phyloP scores from a whole-genome alignment of 2,329 filamentous ascomycete species.

The Fusarium lyarnte region DNA sequence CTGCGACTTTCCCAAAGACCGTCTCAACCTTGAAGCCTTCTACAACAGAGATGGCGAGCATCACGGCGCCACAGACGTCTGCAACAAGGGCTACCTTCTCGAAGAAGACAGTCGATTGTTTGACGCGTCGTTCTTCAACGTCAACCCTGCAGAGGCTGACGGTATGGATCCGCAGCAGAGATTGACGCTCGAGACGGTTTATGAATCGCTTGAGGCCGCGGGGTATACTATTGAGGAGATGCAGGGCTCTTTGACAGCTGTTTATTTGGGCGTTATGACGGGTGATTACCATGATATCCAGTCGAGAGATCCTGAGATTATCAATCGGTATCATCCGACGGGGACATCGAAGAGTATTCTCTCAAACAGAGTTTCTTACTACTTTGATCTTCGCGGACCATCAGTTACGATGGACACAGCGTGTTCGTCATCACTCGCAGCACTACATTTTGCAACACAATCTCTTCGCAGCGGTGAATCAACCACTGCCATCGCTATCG shows the following conservation, averaged over 20 bases:
- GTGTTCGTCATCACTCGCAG: not conserved
- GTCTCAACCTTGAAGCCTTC: conserved; percentile 33
- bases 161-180: conserved; percentile 55
- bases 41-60: conserved; percentile 39
- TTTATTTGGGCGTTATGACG: conserved; percentile 27
- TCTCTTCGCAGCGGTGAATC: not conserved
- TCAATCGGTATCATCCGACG: conserved; percentile 43
- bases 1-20: conserved; percentile 23
- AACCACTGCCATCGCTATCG: not conserved
- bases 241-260: conserved; percentile 20
- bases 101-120: conserved; percentile 46
- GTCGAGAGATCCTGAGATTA: conserved; percentile 14
- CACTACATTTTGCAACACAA: not conserved
- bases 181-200: conserved; percentile 52
- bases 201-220: conserved; percentile 52
- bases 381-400: not conserved
- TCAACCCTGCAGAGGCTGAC: conserved; percentile 50
- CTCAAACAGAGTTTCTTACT: not conserved
- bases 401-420: not conserved
- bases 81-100: conserved; percentile 47
- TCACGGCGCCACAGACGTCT: conserved; percentile 41
- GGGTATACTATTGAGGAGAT: conserved; percentile 46
- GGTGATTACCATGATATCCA: conserved; percentile 21
- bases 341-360: not conserved
- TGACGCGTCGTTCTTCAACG: conserved; percentile 52